Percentiles rank a stretch among this genome's conserved stretches.
These are phyloP conservation scores for Sphaerosporella brunnea DNA, from an alignment of 495 filamentous ascomycete species.

Conservation along the genomic window DNA sequence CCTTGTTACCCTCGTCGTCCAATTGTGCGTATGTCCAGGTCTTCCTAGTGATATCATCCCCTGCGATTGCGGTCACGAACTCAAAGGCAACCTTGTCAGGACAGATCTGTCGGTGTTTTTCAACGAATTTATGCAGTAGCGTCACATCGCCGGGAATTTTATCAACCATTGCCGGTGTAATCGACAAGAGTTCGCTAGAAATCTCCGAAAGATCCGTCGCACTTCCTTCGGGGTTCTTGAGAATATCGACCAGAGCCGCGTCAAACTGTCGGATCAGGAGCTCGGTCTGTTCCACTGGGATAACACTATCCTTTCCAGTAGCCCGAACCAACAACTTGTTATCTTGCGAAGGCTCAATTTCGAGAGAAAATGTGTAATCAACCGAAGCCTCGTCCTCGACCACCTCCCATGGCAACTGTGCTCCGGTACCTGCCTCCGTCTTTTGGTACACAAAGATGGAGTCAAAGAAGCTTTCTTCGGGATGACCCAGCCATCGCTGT, in stretches of 20 bases:
- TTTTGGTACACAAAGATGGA: slow-evolving; percentile 69
- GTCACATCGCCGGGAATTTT: slow-evolving; percentile 29
- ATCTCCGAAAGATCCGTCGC: slow-evolving; percentile 12
- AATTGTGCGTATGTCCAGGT: slow-evolving; percentile 47
- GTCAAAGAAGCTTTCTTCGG: slow-evolving; percentile 49
- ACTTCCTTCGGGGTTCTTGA: slow-evolving; percentile 27
- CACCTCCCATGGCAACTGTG: slow-evolving; percentile 30
- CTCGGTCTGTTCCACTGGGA: slow-evolving; percentile 45
- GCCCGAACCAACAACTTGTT: slow-evolving; percentile 38
- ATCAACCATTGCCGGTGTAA: slow-evolving; percentile 34
- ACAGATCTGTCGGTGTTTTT: slow-evolving; percentile 28
- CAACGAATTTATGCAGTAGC: slow-evolving; percentile 48
- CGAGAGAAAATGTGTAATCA: slow-evolving; percentile 54
- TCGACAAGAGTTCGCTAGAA: slow-evolving; percentile 32
- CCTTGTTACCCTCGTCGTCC: slow-evolving; percentile 39
- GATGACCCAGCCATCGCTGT: slow-evolving; percentile 44
- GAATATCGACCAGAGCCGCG: slow-evolving; percentile 32
- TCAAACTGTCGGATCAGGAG: slow-evolving; percentile 47
- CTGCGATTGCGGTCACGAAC: slow-evolving; percentile 34
- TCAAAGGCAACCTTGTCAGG: slow-evolving; percentile 40
- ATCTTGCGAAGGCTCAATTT: slow-evolving; percentile 39
- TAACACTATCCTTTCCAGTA: slow-evolving; percentile 40
- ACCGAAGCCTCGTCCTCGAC: slow-evolving; percentile 38
- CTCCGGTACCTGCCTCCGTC: slow-evolving; percentile 6
- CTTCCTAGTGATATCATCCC: slow-evolving; percentile 19